Evolutionary conservation across 345 rosid genomes (phyloP), one percentile per base, ranked within the genome.

Genomic region (Aethionema arabicum): DNA sequence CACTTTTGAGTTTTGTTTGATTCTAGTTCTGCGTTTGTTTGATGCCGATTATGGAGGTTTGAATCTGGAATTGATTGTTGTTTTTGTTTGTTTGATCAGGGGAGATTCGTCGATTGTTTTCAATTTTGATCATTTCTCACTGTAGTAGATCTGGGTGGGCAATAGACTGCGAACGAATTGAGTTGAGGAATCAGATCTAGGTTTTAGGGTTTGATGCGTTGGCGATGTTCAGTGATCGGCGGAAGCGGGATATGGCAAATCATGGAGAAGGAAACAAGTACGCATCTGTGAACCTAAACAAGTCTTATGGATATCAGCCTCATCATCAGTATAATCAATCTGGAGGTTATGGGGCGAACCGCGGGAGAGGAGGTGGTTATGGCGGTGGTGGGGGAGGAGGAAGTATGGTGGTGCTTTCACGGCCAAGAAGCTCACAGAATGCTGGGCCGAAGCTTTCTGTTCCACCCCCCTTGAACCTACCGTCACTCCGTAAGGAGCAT

Each of bases 401-500:
- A 67, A 86, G 88, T 69, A 88, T 90, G 99, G 87, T 83, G 57
- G 96, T 90, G 72, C 87, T 90, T 61, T 90, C 96, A 10, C 76
- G 96, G 61, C 95, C 95, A 40, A 85, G 97, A 41, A 90, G 97
- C 79, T 84, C 91, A 8, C 99, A 95, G 59, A 90, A 95, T 56
- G 61, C 83, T 83, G 96, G 85, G 80, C 76, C 85, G 62, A 93
- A 88, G 84, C 82, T 93, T 77, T 87, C 97, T 56, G 92, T 93
- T 72, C 99, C 99, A 74, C 96, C 95, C 87, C 99, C 99, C 79
- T 70, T 95, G 96, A 95, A 95, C 79, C 76, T 95, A 63, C 99
- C 99, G 0, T 90, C 97, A 0, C 66, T 90, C 77, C 70, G 97
- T 56, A 93, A 88, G 65, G 99, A 95, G 76, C 97, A 87, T 52